These are phyloP conservation scores for Odontarrhena argentea DNA, from an alignment of 345 rosid species.

Conservation along the genomic window DNA sequence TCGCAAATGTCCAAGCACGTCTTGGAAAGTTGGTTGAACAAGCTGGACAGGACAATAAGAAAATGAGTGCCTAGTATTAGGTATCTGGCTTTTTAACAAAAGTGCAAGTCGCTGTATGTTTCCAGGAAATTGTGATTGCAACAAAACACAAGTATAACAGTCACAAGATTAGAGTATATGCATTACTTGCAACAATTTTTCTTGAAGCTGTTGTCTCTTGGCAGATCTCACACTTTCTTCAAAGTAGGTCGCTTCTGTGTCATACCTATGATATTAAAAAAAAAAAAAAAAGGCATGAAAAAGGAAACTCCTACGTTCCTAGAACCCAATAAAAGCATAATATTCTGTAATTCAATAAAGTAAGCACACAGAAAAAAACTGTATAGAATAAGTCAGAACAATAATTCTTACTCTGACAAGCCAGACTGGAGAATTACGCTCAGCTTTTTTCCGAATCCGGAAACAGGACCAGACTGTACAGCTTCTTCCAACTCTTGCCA, in stretches of 20 bases:
- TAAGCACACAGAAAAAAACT: not conserved
- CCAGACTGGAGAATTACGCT: constrained; percentile 55
- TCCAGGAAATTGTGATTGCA: constrained; percentile 11
- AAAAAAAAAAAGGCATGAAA: constrained; percentile 25
- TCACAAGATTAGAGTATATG: constrained; percentile 20
- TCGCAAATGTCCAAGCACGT: constrained; percentile 77
- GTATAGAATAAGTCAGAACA: constrained; percentile 1
- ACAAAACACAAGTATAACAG: constrained; percentile 23
- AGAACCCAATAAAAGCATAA: constrained; percentile 16
- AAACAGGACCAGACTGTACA: constrained; percentile 66
- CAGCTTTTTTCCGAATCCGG: constrained; percentile 86
- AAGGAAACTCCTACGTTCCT: constrained; percentile 21
- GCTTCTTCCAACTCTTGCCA: constrained; percentile 82
- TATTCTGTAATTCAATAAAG: not conserved
- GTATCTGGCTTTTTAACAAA: constrained; percentile 10
- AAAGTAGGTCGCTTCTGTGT: constrained; percentile 79
- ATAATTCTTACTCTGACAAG: constrained; percentile 66
- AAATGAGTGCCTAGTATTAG: constrained; percentile 30
- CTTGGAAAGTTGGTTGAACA: constrained; percentile 86
- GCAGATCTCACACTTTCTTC: constrained; percentile 91
- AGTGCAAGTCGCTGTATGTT: constrained; percentile 6
- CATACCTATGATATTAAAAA: constrained; percentile 58
- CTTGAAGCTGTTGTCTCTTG: constrained; percentile 85
- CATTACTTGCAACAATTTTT: constrained; percentile 84
- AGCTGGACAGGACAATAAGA: constrained; percentile 51